phyloP scores from a whole-genome alignment of 352 stramenopile genomes.

The Phytopythium sindhum region DNA sequence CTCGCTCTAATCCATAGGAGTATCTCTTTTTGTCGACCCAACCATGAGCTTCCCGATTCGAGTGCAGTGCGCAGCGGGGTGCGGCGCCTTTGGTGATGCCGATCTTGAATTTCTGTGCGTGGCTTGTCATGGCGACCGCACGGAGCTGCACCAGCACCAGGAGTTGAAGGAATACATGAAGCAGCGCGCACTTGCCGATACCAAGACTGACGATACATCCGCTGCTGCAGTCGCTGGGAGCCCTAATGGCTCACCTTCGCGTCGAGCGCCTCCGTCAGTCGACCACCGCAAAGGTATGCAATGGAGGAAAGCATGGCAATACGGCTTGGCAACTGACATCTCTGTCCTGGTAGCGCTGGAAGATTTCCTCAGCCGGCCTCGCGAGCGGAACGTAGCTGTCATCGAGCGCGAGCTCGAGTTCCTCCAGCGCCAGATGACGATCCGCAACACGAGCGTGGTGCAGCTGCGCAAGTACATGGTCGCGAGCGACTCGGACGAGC shows the following conservation, averaged over 20 bases:
- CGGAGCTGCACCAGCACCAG: constrained; percentile 39
- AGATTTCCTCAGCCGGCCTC: constrained; percentile 35
- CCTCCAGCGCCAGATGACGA: constrained; percentile 49
- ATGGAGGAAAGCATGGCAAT: background rate
- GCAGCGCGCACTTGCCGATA: background rate
- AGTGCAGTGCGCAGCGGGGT: constrained; percentile 50
- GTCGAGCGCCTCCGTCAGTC: constrained; percentile 36
- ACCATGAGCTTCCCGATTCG: constrained; percentile 46
- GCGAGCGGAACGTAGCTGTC: constrained; percentile 36
- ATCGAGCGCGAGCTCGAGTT: constrained; percentile 50
- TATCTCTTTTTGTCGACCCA: background rate
- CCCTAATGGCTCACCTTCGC: constrained; percentile 6
- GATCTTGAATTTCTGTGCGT: constrained; percentile 65
- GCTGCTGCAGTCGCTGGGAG: background rate
- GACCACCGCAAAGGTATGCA: constrained; percentile 46
- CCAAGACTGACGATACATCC: background rate
- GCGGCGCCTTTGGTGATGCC: constrained; percentile 50
- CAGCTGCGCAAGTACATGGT: constrained; percentile 75
- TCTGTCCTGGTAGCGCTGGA: constrained; percentile 24
- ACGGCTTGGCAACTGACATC: background rate
- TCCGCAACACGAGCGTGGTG: constrained; percentile 51
- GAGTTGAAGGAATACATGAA: constrained; percentile 36
- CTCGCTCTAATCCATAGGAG: background rate
- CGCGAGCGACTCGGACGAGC: constrained; percentile 49
- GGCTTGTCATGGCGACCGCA: constrained; percentile 55